Evolutionary conservation across 192 early-diverging fungal genomes (phyloP), one percentile per base, ranked within the genome.

Genomic region (Linnemannia elongata): DNA sequence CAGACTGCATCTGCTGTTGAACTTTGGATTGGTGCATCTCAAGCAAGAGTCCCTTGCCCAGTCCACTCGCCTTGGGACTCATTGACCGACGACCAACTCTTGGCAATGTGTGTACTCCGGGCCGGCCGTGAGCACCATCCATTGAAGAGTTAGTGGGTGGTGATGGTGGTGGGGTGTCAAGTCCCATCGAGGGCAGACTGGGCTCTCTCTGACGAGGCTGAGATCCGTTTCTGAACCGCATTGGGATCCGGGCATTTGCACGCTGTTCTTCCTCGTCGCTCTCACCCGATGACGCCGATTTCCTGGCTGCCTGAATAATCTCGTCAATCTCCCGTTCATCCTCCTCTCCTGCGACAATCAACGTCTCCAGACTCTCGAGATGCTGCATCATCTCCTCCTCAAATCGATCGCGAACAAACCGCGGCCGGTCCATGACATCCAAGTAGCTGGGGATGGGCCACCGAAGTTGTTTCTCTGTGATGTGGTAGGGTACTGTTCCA

Each of bases 361-460:
- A n/a, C 0, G 79, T 87, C 80, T 87, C 85, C 22, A 87, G 79
- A 71, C 72, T 77, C 52, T 81, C 45, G 0, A 87, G 39, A 44
- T 87, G 85, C 60, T 87, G 85, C 38, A 87, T 87, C 85, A 87
- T 87, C 49, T 87, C 85, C 36, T 87, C 85, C 52, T 87, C 85
- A 54, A 87, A 87, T 45, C 80, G 75, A 75, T 87, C 85, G 22
- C 85, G 85, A 27, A 87, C 55, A 71, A 87, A 87, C 13, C 85
- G 54, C 6, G 85, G 85, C 52, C 85, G 69, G 49, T 87, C 85
- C 42, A 69, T 81, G 13, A 87, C 85, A 35, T 87, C 80, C 75
- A 81, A 33, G 55, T 87, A 87, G 35, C 68, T 87, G 42, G 85
- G 85, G 27, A 87, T 81, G 6, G 85, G 85, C 85, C 85, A 87